phyloP scores from a whole-genome alignment of 116 monocot genomes.

The Papilionanthe hybrid region DNA sequence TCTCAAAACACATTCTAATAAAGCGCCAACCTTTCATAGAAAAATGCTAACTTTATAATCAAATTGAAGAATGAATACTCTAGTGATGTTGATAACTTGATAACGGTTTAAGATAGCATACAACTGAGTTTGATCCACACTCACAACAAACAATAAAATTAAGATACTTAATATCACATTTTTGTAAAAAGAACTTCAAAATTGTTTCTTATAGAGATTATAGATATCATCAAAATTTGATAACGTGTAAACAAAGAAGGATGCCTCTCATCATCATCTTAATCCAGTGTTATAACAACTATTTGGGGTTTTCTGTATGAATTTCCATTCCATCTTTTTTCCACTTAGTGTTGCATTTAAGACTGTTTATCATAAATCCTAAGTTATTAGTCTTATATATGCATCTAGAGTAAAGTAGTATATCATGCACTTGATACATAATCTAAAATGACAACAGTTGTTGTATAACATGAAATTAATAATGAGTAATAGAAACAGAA shows the following conservation, averaged over 20 bases:
- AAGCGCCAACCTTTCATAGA: neutral
- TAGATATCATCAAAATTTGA: neutral
- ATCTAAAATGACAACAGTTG: too few species aligned
- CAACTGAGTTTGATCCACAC: neutral
- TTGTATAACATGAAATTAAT: too few species aligned
- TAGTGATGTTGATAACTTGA: neutral
- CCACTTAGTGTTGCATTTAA: too few species aligned
- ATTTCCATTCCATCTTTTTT: too few species aligned
- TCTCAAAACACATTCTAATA: neutral
- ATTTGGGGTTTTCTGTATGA: too few species aligned
- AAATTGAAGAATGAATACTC: neutral
- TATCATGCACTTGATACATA: too few species aligned
- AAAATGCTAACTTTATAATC: neutral
- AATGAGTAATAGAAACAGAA: too few species aligned
- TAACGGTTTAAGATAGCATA: neutral
- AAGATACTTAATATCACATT: neutral
- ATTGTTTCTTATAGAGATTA: neutral
- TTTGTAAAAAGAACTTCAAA: neutral
- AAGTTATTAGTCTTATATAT: too few species aligned
- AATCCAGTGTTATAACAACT: too few species aligned
- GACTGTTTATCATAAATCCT: too few species aligned
- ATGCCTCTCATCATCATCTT: neutral
- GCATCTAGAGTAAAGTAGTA: too few species aligned
- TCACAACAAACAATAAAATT: neutral
- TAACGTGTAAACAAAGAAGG: neutral